Conservation (phyloP, 129 eudicot genomes). For the Helichrysum umbraculigerum region DNA sequence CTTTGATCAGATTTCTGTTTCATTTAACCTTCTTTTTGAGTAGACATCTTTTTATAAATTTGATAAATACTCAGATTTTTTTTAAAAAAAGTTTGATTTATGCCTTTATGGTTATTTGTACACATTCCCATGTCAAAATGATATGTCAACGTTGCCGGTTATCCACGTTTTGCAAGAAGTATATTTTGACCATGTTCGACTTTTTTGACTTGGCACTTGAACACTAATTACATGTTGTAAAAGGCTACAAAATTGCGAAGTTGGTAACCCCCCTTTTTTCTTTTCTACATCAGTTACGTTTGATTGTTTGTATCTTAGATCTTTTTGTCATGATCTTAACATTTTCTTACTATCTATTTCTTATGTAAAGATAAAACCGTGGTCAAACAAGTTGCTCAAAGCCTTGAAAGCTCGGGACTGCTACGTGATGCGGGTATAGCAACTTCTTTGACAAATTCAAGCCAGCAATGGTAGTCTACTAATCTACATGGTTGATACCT, state of each 20-base stretch:
- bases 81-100: not conserved
- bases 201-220: too few relatives aligned
- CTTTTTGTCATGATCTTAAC: too few relatives aligned
- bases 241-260: not conserved
- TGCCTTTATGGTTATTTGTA: not conserved
- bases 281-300: not conserved
- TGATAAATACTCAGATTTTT: not conserved
- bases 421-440: conserved; percentile 71
- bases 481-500: not conserved
- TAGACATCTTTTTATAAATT: not conserved
- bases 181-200: not conserved
- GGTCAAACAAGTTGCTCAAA: conserved; percentile 61
- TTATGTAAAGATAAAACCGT: conserved; percentile 41
- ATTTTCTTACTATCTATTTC: not conserved
- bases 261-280: not conserved
- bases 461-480: conserved; percentile 73
- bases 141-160: not conserved
- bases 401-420: conserved; percentile 71
- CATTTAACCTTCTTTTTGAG: not conserved
- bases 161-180: too few relatives aligned
- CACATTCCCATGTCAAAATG: not conserved
- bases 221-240: too few relatives aligned
- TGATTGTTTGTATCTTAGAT: not conserved
- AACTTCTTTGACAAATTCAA: conserved; percentile 73
- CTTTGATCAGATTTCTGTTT: not conserved